Conservation (phyloP, 768 basidiomycete species). For the Leccinum longicurvipes region DNA sequence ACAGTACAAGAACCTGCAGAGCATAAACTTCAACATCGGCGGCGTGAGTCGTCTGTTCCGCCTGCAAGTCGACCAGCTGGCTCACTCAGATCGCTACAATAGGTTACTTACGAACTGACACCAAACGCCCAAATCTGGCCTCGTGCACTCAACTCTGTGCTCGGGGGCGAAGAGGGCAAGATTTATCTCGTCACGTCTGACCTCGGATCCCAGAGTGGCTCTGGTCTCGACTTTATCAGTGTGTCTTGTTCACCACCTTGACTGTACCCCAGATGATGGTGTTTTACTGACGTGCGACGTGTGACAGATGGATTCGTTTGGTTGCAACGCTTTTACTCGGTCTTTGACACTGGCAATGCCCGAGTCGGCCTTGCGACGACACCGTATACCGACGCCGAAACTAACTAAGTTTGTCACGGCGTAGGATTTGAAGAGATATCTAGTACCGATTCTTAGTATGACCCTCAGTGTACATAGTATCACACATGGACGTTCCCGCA, state of each 20-base stretch:
- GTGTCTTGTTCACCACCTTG: conserved; percentile 15
- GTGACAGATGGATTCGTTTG: conserved; percentile 51
- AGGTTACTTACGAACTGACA: conserved; percentile 54
- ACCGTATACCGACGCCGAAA: conserved; percentile 39
- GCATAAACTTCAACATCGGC: conserved; percentile 52
- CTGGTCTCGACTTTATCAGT: conserved; percentile 67
- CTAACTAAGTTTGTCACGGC: background rate
- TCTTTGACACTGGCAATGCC: conserved; percentile 39
- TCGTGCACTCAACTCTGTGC: conserved; percentile 48
- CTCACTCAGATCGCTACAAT: background rate
- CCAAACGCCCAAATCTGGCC: conserved; percentile 73
- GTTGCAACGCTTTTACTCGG: conserved; percentile 61
- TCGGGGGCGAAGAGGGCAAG: conserved; percentile 47
- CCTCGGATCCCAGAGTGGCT: conserved; percentile 46
- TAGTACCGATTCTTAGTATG: background rate
- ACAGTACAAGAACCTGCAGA: conserved; percentile 49
- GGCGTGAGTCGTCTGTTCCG: conserved; percentile 24
- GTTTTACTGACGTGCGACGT: background rate
- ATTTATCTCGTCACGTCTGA: conserved; percentile 59
- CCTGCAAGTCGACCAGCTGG: background rate
- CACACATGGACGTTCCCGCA: background rate
- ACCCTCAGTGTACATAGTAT: background rate
- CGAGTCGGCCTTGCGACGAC: conserved; percentile 28
- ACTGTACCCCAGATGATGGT: background rate
- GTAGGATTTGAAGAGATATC: background rate